These are phyloP conservation scores for Phytophthora pluvialis DNA, from an alignment of 352 stramenopile species.

Conservation along the genomic window DNA sequence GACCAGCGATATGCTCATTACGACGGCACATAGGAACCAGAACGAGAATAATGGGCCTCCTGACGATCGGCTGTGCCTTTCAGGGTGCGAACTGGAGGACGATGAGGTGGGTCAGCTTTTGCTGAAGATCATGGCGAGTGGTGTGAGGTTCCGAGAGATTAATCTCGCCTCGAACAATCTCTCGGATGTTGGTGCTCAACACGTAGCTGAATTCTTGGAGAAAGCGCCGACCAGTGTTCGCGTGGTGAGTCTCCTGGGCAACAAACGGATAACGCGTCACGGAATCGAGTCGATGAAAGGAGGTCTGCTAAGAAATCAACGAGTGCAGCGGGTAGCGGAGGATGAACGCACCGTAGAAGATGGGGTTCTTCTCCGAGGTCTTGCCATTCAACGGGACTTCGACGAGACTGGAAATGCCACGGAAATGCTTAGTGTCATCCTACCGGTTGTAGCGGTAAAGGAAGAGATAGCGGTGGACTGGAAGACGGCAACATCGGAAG, in stretches of 20 bases:
- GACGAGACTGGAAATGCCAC: constrained; percentile 24
- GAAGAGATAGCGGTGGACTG: not conserved
- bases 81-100: constrained; percentile 43
- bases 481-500: constrained; percentile 8
- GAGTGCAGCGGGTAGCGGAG: constrained; percentile 35
- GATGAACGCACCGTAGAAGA: not conserved
- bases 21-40: constrained; percentile 6
- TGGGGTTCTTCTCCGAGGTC: constrained; percentile 13
- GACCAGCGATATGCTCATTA: constrained; percentile 51
- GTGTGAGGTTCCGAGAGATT: constrained; percentile 41
- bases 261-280: constrained; percentile 39
- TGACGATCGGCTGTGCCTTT: constrained; percentile 30
- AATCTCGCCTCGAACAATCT: constrained; percentile 46
- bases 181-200: constrained; percentile 45
- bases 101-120: constrained; percentile 49
- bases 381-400: constrained; percentile 25
- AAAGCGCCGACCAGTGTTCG: constrained; percentile 32
- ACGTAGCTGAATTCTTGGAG: constrained; percentile 52
- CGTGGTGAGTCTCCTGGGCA: constrained; percentile 40
- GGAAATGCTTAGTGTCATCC: constrained; percentile 22
- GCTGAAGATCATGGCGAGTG: constrained; percentile 49
- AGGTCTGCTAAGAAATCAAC: constrained; percentile 41
- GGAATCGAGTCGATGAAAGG: constrained; percentile 39
- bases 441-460: constrained; percentile 6
- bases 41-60: not conserved